phyloP scores from a whole-genome alignment of 2,329 filamentous ascomycete species.

The Colletotrichum incanum region DNA sequence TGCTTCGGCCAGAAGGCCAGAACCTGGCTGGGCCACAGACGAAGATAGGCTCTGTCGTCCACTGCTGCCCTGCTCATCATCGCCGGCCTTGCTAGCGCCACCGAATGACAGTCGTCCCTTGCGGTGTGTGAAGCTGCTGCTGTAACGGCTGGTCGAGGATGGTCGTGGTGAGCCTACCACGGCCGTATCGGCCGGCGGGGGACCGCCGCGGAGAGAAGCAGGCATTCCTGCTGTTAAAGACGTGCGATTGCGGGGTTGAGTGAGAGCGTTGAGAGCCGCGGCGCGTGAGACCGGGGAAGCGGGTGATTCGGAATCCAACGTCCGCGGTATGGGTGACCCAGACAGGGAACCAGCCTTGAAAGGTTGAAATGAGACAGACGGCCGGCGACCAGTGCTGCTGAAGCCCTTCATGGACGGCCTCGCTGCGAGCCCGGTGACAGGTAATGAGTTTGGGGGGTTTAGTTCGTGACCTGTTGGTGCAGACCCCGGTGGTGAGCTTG shows the following conservation, averaged over 20 bases:
- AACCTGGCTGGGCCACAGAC: constrained; percentile 80
- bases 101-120: constrained; percentile 84
- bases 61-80: constrained; percentile 85
- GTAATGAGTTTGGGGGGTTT: constrained; percentile 67
- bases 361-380: constrained; percentile 92
- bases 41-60: constrained; percentile 84
- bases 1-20: constrained; percentile 82
- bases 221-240: constrained; percentile 84
- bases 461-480: constrained; percentile 62
- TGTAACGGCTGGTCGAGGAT: constrained; percentile 85
- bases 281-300: constrained; percentile 68
- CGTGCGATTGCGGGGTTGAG: constrained; percentile 77
- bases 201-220: constrained; percentile 78
- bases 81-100: constrained; percentile 75
- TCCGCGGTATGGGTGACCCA: constrained; percentile 79
- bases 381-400: constrained; percentile 75
- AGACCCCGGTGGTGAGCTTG: constrained; percentile 72
- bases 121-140: constrained; percentile 93
- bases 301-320: constrained; percentile 66
- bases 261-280: constrained; percentile 64
- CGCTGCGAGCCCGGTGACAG: constrained; percentile 58
- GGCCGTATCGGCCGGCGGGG: constrained; percentile 75
- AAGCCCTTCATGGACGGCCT: constrained; percentile 59
- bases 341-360: constrained; percentile 98
- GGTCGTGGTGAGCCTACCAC: constrained; percentile 85